These are phyloP conservation scores for Kondoa malvinella DNA, from an alignment of 768 basidiomycete genomes.

Conservation along the genomic window DNA sequence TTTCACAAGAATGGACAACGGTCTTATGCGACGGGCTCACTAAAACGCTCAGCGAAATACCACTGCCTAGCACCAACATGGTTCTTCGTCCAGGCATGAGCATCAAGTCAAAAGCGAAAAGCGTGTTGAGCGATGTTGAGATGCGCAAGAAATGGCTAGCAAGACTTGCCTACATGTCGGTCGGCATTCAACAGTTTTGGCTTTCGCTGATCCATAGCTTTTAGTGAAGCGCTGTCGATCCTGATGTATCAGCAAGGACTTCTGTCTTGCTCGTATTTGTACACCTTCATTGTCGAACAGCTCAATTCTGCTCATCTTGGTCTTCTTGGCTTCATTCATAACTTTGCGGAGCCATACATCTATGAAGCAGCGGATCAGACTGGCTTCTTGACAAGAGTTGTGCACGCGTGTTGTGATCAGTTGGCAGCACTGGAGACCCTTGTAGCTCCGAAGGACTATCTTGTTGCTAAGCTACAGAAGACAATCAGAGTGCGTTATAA, in stretches of 20 bases:
- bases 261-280: neutral
- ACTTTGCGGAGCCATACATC: neutral
- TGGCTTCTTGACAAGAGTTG: neutral
- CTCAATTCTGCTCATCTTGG: neutral
- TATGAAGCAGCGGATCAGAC: too few species aligned
- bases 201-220: neutral
- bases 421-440: neutral
- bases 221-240: neutral
- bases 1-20: slow-evolving; percentile 25
- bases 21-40: slow-evolving; percentile 23
- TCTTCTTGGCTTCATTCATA: neutral
- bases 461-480: neutral
- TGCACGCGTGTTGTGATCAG: neutral
- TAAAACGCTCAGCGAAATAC: slow-evolving; percentile 22
- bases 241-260: neutral
- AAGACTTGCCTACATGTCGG: neutral
- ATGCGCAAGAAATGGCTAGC: neutral
- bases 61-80: slow-evolving; percentile 11
- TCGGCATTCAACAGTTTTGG: neutral
- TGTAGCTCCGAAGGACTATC: neutral
- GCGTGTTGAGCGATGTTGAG: neutral
- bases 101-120: slow-evolving; percentile 3
- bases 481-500: neutral
- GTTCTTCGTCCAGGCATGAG: neutral
- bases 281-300: neutral